A percentile compares a stretch with the other conserved stretches of the same genome.
Evolutionary conservation across 1,139 yeast species (phyloP).

Genomic region (Taiozyma sp.): DNA sequence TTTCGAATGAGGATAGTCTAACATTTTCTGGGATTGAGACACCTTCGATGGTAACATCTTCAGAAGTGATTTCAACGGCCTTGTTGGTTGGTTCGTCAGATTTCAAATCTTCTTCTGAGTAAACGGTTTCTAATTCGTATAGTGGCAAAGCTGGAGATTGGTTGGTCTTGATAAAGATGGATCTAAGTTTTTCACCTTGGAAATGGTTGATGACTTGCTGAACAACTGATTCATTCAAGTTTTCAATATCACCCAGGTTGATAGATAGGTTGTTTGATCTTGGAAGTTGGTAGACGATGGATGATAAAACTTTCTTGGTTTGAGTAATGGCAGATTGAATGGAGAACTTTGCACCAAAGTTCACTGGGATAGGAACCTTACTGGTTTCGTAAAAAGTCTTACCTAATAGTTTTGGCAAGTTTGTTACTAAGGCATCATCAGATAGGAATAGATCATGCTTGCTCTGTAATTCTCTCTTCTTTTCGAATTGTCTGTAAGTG

Average conservation of each 20-base stretch:
- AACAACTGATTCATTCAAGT: conserved; percentile 46
- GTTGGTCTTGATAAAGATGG: conserved; percentile 64
- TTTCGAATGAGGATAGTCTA: conserved; percentile 60
- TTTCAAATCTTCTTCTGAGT: conserved; percentile 37
- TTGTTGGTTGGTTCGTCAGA: conserved; percentile 23
- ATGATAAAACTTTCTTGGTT: conserved; percentile 50
- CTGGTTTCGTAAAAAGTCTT: conserved; percentile 63
- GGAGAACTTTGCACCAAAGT: conserved; percentile 48
- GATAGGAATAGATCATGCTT: conserved; percentile 73
- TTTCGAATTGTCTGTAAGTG: conserved; percentile 64
- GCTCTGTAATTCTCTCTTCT: conserved; percentile 57
- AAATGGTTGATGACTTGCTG: conserved; percentile 51
- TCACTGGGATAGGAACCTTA: conserved; percentile 73
- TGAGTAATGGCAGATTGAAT: conserved; percentile 52
- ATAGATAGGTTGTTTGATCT: conserved; percentile 68
- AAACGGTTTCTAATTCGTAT: conserved; percentile 61
- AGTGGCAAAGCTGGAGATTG: conserved; percentile 83
- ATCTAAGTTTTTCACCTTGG: conserved; percentile 45
- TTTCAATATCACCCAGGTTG: conserved; percentile 57
- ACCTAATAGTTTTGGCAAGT: conserved; percentile 81
- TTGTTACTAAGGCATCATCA: conserved; percentile 76
- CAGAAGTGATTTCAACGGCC: conserved; percentile 25
- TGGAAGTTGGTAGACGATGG: conserved; percentile 66
- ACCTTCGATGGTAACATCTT: conserved; percentile 31
- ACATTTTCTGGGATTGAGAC: conserved; percentile 32